Base-by-base conservation (phyloP, 1,139 yeast species). In the Candida pseudocylindracea region DNA sequence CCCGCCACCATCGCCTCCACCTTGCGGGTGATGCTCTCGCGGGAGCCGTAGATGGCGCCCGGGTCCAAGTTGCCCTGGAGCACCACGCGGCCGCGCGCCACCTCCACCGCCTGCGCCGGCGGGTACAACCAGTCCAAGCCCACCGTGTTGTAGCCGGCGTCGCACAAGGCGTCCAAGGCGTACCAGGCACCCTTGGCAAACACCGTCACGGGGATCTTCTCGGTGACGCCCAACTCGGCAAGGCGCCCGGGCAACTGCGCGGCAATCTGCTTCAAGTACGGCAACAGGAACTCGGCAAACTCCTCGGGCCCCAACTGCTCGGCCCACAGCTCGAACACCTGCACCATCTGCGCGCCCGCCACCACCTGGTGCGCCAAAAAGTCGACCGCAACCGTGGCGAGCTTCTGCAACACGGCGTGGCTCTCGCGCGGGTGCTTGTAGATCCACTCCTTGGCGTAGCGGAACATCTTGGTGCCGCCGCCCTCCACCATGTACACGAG, bases 171-270 rank as follows among this genome's bases (percentile, higher is more conserved):
- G 44, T 88, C 91, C 36, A 88, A 60, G 5, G 96, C 95, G 46
- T 83, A 88, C 96, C 96, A 88, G 0, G 98, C 93, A 33, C 94
- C 94, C 56, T 85, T 88, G 28, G 96, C 88, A 48, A 88, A 88
- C 5, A 83, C 73, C 0, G 93, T 79, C 48, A 88, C 56, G 30
- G 98, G 98, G 30, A 91, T 72, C 30, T 65, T 55, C 40, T 80
- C 91, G 7, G 46, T 50, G 35, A 78, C 53, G 2, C 88, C 92
- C 37, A 80, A 57, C 51, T 79, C 88, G 37, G 52, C 46, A 45
- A 88, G 62, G 45, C 92, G 69, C 10, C 45, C 39, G 20, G 92
- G 93, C 31, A 88, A 64, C 42, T 65, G 66, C 11, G 59, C 55
- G 26, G 81, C 67, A 39, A 88, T 85, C 49, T 80, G 80, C 41